phyloP scores from a whole-genome alignment of 805 yeast genomes.

The Saccharomycopsis sp. region DNA sequence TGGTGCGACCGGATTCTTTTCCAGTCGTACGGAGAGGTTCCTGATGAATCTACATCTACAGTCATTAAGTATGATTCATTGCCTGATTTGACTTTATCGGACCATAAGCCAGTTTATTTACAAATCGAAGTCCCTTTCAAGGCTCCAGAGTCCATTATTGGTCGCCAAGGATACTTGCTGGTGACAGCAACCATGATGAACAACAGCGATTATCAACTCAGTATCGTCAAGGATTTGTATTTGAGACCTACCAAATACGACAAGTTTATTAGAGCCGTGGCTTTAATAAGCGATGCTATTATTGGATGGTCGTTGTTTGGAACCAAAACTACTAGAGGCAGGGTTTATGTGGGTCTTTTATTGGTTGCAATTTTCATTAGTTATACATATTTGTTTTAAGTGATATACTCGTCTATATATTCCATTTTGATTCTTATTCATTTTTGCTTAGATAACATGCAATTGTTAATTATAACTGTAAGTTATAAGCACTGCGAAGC shows the following conservation, averaged over 20 bases:
- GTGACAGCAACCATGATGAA: constrained; percentile 23
- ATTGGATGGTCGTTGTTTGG: constrained; percentile 12
- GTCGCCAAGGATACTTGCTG: constrained; percentile 25
- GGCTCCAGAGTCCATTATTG: constrained; percentile 31
- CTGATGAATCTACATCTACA: constrained; percentile 15
- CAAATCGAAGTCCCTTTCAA: constrained; percentile 40
- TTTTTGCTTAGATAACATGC: no score
- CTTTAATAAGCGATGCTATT: constrained; percentile 1
- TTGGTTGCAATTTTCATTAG: neutral
- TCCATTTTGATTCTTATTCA: neutral
- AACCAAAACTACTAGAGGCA: neutral
- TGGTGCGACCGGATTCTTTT: constrained; percentile 87
- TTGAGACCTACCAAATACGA: constrained; percentile 10
- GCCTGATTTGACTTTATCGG: constrained; percentile 48
- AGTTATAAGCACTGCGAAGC: no score
- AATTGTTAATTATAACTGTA: no score
- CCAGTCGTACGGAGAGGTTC: constrained; percentile 34
- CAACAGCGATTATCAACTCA: neutral
- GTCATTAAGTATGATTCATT: constrained; percentile 42
- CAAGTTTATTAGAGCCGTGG: constrained; percentile 3
- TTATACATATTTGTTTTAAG: neutral
- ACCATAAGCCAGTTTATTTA: constrained; percentile 74
- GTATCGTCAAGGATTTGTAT: constrained; percentile 1
- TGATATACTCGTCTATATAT: neutral
- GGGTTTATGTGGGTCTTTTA: neutral